Evolutionary conservation across 2,329 filamentous ascomycete species (phyloP).

Genomic region (Dactylellina haptotyla): DNA sequence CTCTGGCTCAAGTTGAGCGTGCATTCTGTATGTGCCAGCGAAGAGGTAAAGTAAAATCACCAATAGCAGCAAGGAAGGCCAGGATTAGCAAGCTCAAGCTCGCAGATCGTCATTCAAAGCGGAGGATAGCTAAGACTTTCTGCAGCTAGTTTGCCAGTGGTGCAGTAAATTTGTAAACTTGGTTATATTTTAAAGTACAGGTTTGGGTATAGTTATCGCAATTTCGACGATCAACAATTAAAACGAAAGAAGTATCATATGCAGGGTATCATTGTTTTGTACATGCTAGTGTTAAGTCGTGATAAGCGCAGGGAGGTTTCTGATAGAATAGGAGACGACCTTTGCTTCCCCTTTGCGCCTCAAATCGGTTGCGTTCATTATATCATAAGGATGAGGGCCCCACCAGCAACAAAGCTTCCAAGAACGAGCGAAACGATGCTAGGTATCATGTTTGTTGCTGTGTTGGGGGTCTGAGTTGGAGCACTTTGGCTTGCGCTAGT

Average conservation of each 20-base stretch:
- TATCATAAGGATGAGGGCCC: slow-evolving; percentile 32
- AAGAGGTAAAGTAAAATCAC: too few species aligned
- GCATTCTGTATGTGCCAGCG: too few species aligned
- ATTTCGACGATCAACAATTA: background rate
- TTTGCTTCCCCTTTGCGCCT: background rate
- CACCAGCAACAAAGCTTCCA: slow-evolving; percentile 43
- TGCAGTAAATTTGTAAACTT: background rate
- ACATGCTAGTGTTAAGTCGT: background rate
- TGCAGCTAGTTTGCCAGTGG: background rate
- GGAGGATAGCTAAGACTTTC: too few species aligned
- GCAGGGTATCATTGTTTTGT: slow-evolving; percentile 36
- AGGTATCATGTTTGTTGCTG: slow-evolving; percentile 33
- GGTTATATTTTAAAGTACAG: slow-evolving; percentile 3
- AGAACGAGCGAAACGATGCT: slow-evolving; percentile 32
- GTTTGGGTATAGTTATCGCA: slow-evolving; percentile 16
- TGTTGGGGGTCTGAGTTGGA: slow-evolving; percentile 35
- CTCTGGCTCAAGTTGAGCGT: too few species aligned
- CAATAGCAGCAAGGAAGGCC: too few species aligned
- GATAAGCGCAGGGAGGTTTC: background rate
- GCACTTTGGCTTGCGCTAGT: slow-evolving; percentile 28
- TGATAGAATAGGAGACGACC: background rate
- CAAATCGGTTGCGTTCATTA: background rate
- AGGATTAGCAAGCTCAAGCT: too few species aligned
- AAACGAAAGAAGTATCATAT: slow-evolving; percentile 9
- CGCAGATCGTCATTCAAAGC: too few species aligned